Percentiles rank a stretch among this genome's conserved stretches.
Conservation (phyloP, 2,329 filamentous ascomycete species). For the Penicillium sp. region DNA sequence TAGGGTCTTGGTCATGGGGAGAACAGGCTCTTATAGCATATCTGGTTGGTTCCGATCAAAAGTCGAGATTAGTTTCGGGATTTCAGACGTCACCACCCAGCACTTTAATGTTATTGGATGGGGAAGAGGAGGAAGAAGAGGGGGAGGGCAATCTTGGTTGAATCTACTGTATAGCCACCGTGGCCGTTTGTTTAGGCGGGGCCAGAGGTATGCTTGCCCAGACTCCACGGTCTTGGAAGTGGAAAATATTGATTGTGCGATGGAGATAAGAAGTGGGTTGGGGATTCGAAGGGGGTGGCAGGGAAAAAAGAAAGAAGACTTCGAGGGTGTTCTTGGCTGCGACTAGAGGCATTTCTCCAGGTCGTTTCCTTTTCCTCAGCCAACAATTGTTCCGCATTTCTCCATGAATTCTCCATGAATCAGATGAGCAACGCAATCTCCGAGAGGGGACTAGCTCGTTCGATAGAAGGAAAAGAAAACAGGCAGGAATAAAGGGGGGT, state of each 20-base stretch:
- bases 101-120: not conserved
- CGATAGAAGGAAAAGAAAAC: slow-evolving; percentile 12
- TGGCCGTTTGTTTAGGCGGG: not conserved
- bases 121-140: not conserved
- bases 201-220: not conserved
- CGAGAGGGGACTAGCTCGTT: slow-evolving; percentile 4
- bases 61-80: not conserved
- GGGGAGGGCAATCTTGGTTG: not conserved
- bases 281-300: slow-evolving; percentile 2
- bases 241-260: not conserved
- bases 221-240: not conserved
- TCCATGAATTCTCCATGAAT: slow-evolving; percentile 25
- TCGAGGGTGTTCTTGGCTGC: slow-evolving; percentile 27
- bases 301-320: slow-evolving; percentile 11
- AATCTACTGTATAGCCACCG: not conserved
- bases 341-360: slow-evolving; percentile 20
- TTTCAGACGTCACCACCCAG: slow-evolving; percentile 21
- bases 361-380: slow-evolving; percentile 2
- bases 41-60: not conserved
- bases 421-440: not conserved
- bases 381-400: slow-evolving; percentile 25
- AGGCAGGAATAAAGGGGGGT: slow-evolving; percentile 16
- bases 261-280: not conserved
- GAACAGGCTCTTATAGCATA: slow-evolving; percentile 10
- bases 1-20: not conserved